These are phyloP conservation scores for Aureobasidium musti DNA, from an alignment of 2,329 filamentous ascomycete genomes.

Conservation along the genomic window DNA sequence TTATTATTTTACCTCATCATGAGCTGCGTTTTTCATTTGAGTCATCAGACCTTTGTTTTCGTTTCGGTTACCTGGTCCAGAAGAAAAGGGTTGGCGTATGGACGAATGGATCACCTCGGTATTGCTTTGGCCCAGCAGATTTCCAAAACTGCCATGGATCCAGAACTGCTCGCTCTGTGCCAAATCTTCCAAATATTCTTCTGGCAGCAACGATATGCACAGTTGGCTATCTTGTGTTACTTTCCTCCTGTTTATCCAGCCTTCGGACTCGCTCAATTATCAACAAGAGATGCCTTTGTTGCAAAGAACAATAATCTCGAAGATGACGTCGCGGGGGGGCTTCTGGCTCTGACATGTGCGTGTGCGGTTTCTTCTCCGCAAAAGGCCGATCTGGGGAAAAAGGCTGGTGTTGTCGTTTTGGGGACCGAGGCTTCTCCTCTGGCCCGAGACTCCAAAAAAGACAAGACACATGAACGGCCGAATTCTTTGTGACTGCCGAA, in stretches of 20 bases:
- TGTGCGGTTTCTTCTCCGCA: constrained; percentile 4
- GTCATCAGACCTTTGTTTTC: constrained; percentile 23
- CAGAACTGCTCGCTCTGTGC: not conserved
- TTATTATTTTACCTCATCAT: constrained; percentile 15
- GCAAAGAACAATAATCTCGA: constrained; percentile 4
- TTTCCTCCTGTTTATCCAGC: too few relatives aligned
- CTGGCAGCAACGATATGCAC: not conserved
- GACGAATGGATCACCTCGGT: constrained; percentile 30
- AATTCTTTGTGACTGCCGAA: not conserved
- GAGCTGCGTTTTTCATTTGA: not conserved
- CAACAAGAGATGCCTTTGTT: not conserved
- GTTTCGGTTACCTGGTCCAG: constrained; percentile 14
- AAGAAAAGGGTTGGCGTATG: constrained; percentile 2
- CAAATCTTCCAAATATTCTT: not conserved
- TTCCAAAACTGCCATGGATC: constrained; percentile 5
- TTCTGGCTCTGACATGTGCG: constrained; percentile 7
- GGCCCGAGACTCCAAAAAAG: constrained; percentile 9
- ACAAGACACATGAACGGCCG: not conserved
- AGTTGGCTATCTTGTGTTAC: not conserved
- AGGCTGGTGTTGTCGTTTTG: not conserved
- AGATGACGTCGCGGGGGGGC: constrained; percentile 9
- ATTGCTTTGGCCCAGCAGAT: not conserved
- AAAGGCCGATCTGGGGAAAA: constrained; percentile 28
- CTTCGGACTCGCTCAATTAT: not conserved
- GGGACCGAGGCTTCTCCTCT: constrained; percentile 15